A percentile compares a stretch with the other conserved stretches of the same genome.
Conservation (phyloP, 148 eudicot species). For the Chenopodium quinoa region DNA sequence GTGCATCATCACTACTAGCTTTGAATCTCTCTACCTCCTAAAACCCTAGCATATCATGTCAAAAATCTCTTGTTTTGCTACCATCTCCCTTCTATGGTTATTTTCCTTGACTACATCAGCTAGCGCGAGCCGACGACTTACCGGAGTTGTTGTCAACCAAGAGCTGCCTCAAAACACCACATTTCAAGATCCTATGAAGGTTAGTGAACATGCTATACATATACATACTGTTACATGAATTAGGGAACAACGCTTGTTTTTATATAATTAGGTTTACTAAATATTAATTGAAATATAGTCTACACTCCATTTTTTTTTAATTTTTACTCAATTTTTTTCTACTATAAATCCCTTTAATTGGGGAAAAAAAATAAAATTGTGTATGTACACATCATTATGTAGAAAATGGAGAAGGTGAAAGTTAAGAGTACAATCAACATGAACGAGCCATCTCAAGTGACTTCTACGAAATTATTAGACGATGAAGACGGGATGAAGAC, state of each 20-base stretch:
- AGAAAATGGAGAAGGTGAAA: not conserved
- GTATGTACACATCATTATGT: not conserved
- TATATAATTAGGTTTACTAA: no score
- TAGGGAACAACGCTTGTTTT: no score
- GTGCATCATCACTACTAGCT: not conserved
- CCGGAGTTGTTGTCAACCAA: conserved; percentile 19
- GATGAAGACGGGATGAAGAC: not conserved
- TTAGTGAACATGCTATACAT: not conserved
- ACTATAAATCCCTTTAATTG: no score
- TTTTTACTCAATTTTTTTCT: no score
- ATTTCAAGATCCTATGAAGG: conserved; percentile 15
- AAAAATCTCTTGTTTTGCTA: conserved; percentile 16
- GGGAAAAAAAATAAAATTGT: not conserved
- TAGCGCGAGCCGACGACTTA: conserved; percentile 28
- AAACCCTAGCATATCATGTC: conserved; percentile 43
- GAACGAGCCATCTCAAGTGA: not conserved
- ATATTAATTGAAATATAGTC: no score
- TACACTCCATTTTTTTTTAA: no score
- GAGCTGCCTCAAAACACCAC: conserved; percentile 4
- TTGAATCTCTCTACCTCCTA: not conserved
- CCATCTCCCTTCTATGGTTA: conserved; percentile 28
- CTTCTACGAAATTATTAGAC: not conserved
- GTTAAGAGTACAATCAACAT: not conserved
- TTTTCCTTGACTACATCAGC: conserved; percentile 7
- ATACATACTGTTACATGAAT: no score